Evolutionary conservation across 2,329 filamentous ascomycete species (phyloP), one percentile per base, ranked within the genome.

Genomic region (Fusarium poae): DNA sequence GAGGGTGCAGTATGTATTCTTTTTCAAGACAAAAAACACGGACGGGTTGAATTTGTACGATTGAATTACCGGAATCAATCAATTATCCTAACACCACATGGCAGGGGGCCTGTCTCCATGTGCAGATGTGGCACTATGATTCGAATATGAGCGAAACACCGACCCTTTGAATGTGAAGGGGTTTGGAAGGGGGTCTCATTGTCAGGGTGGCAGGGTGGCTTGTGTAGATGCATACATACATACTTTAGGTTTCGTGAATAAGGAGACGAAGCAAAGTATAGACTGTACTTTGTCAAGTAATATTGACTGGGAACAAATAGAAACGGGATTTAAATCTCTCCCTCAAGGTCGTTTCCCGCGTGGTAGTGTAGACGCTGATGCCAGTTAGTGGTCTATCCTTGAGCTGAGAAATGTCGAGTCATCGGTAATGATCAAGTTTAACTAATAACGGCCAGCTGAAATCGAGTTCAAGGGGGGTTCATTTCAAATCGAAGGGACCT

Each of bases 71-170:
- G 21, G 18, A 63, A 49, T 40, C 40, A 20, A 39, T 40, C 35
- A 23, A 25, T 50, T 16, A 21, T 23, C 18, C 42, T 15, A 32
- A 27, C 35, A 32, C 37, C 30, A 37, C 23, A 35, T 45, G 57
- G 46, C 44, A 56, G 44, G 34, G 23, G 20, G 35, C 25, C 20
- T 25, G 42, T 13, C 23, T 45, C 56, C 32, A 32, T 40, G n/a
- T 12, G 35, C n/a, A 20, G 12, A 21, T 39, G 67, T 70, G 67
- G 67, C 67, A 68, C 51, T 42, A 62, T 49, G 49, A 57, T 71
- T 70, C 35, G 34, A 53, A 27, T 42, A 49, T 49, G 29, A 51
- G 42, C 52, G 20, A 45, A 58, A 57, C 43, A 56, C 27, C 16
- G 29, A 40, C 59, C 39, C 18, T 58, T 45, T 62, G 27, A 27